Evolutionary conservation across 2,329 filamentous ascomycete genomes (phyloP).

Genomic region (Xylariaceae sp.): DNA sequence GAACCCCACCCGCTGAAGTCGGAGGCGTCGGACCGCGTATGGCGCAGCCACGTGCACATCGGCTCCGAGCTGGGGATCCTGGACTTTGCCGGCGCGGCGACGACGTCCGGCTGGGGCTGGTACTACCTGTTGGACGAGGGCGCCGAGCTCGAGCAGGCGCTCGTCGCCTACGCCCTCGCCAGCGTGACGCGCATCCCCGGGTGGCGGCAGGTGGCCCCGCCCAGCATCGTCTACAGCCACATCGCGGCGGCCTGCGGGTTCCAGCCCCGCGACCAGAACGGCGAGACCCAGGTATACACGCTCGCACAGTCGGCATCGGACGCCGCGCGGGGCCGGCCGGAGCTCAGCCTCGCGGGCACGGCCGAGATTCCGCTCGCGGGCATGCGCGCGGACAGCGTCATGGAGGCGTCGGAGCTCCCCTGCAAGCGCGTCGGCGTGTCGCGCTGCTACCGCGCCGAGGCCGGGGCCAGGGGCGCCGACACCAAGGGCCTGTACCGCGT

Average conservation of each 20-base stretch:
- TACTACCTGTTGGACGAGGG: conserved; percentile 93
- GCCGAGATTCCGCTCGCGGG: conserved; percentile 92
- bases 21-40: conserved; percentile 39
- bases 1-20: conserved; percentile 46
- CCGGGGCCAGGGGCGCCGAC: conserved; percentile 80
- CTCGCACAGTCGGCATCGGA: conserved; percentile 64
- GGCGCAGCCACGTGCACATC: conserved; percentile 79
- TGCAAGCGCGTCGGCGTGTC: conserved; percentile 77
- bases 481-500: conserved; percentile 95
- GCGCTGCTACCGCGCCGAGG: conserved; percentile 93
- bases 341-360: conserved; percentile 75
- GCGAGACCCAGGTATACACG: conserved; percentile 86
- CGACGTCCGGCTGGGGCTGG: conserved; percentile 93
- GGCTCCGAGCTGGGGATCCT: conserved; percentile 82
- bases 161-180: conserved; percentile 78
- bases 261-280: conserved; percentile 83
- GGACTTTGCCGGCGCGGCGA: conserved; percentile 77
- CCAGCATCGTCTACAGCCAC: conserved; percentile 86
- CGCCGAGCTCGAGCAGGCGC: conserved; percentile 88
- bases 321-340: conserved; percentile 55
- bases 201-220: conserved; percentile 78
- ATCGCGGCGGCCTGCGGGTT: conserved; percentile 90
- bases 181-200: conserved; percentile 56
- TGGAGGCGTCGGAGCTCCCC: conserved; percentile 64
- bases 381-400: conserved; percentile 70